Percentiles rank a stretch among this genome's conserved stretches.
Conservation (phyloP, 2,329 filamentous ascomycete species). For the Pseudogymnoascus sp. region DNA sequence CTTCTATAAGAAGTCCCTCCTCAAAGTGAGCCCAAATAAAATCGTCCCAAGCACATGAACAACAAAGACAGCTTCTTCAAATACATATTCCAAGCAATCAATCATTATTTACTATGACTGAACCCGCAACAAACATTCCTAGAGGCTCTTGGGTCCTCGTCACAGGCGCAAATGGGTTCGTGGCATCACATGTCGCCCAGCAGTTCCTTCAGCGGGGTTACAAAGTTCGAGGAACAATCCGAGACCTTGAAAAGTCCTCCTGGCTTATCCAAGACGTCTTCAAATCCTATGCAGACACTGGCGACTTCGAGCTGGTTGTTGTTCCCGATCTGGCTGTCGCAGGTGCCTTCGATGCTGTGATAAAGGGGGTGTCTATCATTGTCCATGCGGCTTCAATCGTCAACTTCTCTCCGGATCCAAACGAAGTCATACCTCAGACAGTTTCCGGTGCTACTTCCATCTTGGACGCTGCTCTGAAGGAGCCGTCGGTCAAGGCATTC, state of each 20-base stretch:
- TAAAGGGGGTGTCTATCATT: constrained; percentile 38
- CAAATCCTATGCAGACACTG: constrained; percentile 23
- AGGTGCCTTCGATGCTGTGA: constrained; percentile 34
- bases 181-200: constrained; percentile 38
- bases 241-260: constrained; percentile 28
- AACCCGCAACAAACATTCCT: constrained; percentile 19
- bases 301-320: constrained; percentile 33
- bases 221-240: constrained; percentile 40
- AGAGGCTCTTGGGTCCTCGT: constrained; percentile 35
- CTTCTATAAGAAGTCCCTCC: neutral
- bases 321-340: constrained; percentile 34
- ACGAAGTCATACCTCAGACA: constrained; percentile 37
- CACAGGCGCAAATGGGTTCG: constrained; percentile 41
- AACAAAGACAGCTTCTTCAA: neutral
- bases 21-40: neutral
- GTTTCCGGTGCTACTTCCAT: constrained; percentile 33
- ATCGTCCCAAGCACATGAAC: neutral
- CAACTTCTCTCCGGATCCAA: constrained; percentile 34
- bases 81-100: neutral
- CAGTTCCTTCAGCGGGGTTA: constrained; percentile 37
- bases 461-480: constrained; percentile 35
- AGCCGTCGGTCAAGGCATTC: constrained; percentile 33
- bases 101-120: neutral
- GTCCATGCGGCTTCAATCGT: constrained; percentile 40
- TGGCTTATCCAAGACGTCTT: constrained; percentile 33